Base-by-base conservation (phyloP, 225 moss, liverwort and hornwort genomes). In the Asterella californica region DNA sequence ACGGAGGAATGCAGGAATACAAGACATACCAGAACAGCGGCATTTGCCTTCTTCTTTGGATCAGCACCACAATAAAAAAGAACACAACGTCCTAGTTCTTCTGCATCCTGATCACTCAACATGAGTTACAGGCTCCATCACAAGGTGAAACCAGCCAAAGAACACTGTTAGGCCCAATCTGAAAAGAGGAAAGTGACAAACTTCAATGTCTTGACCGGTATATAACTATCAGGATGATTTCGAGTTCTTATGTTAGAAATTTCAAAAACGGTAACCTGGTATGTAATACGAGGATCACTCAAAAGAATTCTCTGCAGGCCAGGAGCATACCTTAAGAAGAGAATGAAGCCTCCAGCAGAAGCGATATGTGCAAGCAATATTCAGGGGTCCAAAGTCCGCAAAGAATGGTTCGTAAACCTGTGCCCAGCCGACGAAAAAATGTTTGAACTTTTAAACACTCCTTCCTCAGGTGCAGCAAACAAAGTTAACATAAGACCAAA, bases 341-440 rank as follows among this genome's bases (percentile, higher is more conserved):
- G 88, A 90, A 83, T 99, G 91, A 82, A 99, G 94, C 87, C 90
- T 93, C 95, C 97, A 95, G 78, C 95, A 95, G 76, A 99, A 99
- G 14, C 97, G 93, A 68, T 95, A 95, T 0, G 95, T 93, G 87
- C 97, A 99, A 63, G 90, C 94, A 76, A 99, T 87, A 81, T 95
- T 99, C 30, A 99, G 72, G 76, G 97, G 97, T 81, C 97, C 97
- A 80, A 95, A 99, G 84, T 99, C 97, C 24, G 97, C 89, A 72
- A 93, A 95, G 81, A 99, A 99, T 52, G 97, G 95, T 88, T 99
- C 97, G 81, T 99, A 99, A 63, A 99, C 90, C 97, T 97, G 92
- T 80, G 84, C 49, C 30, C 53, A 52, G 15, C 52, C 52, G 2
- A 48, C 30, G 17, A 32, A 8, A 30, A 64, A 29, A 33, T 7